Conservation (phyloP, 495 filamentous ascomycete species). For the Mytilinidion resinicola region DNA sequence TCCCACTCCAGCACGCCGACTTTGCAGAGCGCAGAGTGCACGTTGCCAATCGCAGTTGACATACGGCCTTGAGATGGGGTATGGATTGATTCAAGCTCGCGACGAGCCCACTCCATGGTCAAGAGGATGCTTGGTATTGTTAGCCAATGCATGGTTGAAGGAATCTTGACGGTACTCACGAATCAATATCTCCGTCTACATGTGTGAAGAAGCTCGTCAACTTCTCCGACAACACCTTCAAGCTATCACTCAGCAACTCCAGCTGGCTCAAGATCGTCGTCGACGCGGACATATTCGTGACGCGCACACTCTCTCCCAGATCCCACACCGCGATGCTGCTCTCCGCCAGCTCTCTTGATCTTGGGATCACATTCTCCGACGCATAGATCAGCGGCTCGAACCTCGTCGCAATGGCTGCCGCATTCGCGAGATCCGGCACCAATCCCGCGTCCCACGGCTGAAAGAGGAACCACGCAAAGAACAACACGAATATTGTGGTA, state of each 20-base stretch:
- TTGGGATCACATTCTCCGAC: slow-evolving; percentile 77
- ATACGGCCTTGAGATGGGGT: slow-evolving; percentile 52
- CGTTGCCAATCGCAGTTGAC: slow-evolving; percentile 64
- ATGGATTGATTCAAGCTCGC: slow-evolving; percentile 60
- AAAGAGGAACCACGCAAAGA: slow-evolving; percentile 58
- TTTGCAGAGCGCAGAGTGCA: slow-evolving; percentile 65
- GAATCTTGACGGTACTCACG: slow-evolving; percentile 36
- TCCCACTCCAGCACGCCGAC: slow-evolving; percentile 62
- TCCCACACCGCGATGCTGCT: slow-evolving; percentile 90
- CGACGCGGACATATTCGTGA: slow-evolving; percentile 82
- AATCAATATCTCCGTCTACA: slow-evolving; percentile 86
- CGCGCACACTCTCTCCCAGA: slow-evolving; percentile 76
- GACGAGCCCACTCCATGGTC: slow-evolving; percentile 90
- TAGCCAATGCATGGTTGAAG: slow-evolving; percentile 4
- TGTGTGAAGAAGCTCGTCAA: slow-evolving; percentile 84
- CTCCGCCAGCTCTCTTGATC: slow-evolving; percentile 79
- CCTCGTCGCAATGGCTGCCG: slow-evolving; percentile 76
- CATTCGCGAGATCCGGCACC: slow-evolving; percentile 82
- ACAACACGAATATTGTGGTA: slow-evolving; percentile 51
- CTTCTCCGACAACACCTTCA: slow-evolving; percentile 74
- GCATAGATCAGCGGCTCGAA: slow-evolving; percentile 91
- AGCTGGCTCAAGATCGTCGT: slow-evolving; percentile 78
- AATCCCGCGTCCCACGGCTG: slow-evolving; percentile 59
- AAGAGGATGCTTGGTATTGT: slow-evolving; percentile 60
- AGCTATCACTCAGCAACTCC: slow-evolving; percentile 71